A percentile compares a stretch with the other conserved stretches of the same genome.
Evolutionary conservation across 306 rosid genomes (phyloP).

Genomic region (apple (Malus domestica)): ASM211411v1 NC_041800.1:31252233-31252732

Average conservation of each 20-base stretch:
- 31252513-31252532: neutral
- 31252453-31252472: neutral
- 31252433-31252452: neutral
- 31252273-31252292: neutral
- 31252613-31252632: neutral
- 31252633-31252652: neutral
- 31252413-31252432: neutral
- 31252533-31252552: neutral
- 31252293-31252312: neutral
- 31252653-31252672: neutral
- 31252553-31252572: neutral
- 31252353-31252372: neutral
- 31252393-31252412: neutral
- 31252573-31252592: neutral
- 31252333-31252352: neutral
- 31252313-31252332: neutral
- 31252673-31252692: neutral
- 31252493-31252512: neutral
- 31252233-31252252: conserved; percentile 16
- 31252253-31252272: neutral
- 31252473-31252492: neutral
- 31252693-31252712: neutral
- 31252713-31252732: too few species aligned
- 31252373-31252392: neutral
- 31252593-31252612: neutral